Percentiles rank a stretch among this genome's conserved stretches.
These are phyloP conservation scores for Avicennia marina DNA, from an alignment of 257 asterid genomes.

Conservation along the genomic window DNA sequence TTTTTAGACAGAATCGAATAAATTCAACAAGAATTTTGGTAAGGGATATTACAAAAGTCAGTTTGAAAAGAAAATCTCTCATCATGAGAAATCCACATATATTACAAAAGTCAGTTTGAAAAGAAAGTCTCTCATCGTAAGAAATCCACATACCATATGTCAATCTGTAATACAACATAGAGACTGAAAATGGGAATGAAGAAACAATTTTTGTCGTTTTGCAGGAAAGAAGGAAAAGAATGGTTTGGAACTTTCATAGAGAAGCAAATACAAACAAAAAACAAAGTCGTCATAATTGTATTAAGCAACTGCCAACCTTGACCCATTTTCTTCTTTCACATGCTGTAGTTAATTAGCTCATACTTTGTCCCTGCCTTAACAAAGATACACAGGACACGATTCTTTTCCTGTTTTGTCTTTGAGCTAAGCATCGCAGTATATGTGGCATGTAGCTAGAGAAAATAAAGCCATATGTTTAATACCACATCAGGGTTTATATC, in stretches of 20 bases:
- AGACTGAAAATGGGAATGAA: conserved; percentile 33
- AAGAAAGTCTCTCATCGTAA: conserved; percentile 25
- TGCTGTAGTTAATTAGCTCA: no score
- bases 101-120: conserved; percentile 25
- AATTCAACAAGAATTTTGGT: conserved; percentile 18
- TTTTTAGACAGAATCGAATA: neutral
- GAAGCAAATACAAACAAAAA: neutral
- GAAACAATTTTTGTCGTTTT: conserved; percentile 23
- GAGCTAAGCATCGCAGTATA: no score
- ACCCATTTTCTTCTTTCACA: no score
- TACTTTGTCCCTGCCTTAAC: conserved; percentile 24
- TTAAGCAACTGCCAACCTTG: conserved; percentile 19
- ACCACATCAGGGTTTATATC: no score
- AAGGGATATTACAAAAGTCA: conserved; percentile 12
- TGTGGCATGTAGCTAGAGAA: no score
- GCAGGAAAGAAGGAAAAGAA: neutral
- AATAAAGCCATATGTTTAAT: no score
- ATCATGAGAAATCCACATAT: conserved; percentile 17
- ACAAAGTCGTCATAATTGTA: conserved; percentile 2
- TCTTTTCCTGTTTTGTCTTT: conserved; percentile 11
- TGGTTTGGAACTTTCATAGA: conserved; percentile 4
- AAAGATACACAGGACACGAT: conserved; percentile 26
- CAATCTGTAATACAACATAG: conserved; percentile 24
- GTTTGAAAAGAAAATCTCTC: conserved; percentile 34
- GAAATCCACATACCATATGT: conserved; percentile 24